A percentile compares a stretch with the other conserved stretches of the same genome.
phyloP scores from a whole-genome alignment of 2,329 filamentous ascomycete species.

The Fusarium concolor region DNA sequence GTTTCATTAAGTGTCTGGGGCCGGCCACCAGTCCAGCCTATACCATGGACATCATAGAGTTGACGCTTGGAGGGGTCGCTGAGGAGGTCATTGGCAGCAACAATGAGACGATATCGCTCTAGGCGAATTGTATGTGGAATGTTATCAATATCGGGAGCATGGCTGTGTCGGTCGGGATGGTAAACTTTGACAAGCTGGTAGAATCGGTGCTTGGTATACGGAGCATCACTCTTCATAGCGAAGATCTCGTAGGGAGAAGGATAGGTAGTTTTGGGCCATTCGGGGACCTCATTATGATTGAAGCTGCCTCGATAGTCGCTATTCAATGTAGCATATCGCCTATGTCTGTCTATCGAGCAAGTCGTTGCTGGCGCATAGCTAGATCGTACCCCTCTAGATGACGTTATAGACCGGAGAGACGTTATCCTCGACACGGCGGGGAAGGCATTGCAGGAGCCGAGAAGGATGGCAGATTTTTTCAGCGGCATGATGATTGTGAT shows the following conservation, averaged over 20 bases:
- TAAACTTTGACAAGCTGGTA: conserved; percentile 96
- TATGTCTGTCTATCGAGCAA: conserved; percentile 14
- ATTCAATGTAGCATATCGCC: conserved; percentile 41
- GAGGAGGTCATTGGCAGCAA: conserved; percentile 89
- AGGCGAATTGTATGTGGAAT: conserved; percentile 70
- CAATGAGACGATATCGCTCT: conserved; percentile 90
- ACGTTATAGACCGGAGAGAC: conserved; percentile 40
- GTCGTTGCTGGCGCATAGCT: conserved; percentile 12
- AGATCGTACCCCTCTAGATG: conserved; percentile 29
- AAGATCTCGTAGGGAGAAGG: conserved; percentile 95
- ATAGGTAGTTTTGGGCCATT: conserved; percentile 61
- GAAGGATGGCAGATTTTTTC: conserved; percentile 31
- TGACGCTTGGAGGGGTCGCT: conserved; percentile 81
- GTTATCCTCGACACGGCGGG: conserved; percentile 25
- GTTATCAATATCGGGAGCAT: conserved; percentile 41
- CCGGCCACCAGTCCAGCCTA: conserved; percentile 79
- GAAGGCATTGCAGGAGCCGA: conserved; percentile 41
- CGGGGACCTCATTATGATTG: conserved; percentile 29
- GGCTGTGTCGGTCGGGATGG: conserved; percentile 79
- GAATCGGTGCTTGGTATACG: conserved; percentile 86
- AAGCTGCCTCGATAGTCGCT: conserved; percentile 13
- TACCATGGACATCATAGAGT: conserved; percentile 84
- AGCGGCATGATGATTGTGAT: conserved; percentile 37
- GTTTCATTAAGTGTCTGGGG: conserved; percentile 60
- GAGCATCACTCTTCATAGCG: conserved; percentile 64